A percentile compares a stretch with the other conserved stretches of the same genome.
Evolutionary conservation across 1,284 basidiomycete genomes (phyloP).

Genomic region (Cutaneotrichosporon spelunceum): DNA sequence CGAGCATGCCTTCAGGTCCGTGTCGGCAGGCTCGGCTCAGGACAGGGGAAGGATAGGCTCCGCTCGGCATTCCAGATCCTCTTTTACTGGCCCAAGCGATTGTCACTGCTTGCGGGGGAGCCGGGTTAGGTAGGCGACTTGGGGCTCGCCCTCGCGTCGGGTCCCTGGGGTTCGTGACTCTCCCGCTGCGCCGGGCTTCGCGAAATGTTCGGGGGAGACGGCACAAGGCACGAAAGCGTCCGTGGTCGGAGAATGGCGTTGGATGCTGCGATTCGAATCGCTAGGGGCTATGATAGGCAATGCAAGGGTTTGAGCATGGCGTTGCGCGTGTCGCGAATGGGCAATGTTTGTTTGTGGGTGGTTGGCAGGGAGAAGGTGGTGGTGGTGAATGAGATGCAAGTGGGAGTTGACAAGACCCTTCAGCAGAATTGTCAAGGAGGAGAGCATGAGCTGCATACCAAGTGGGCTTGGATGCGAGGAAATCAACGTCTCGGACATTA

Average conservation of each 20-base stretch:
- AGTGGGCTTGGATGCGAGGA: too few relatives aligned
- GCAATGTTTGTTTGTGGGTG: background rate
- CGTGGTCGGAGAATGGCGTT: background rate
- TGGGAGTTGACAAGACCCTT: too few relatives aligned
- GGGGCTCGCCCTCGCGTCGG: too few relatives aligned
- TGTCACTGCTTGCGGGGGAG: background rate
- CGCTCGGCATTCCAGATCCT: background rate
- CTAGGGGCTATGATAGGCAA: background rate
- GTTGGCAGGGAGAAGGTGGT: background rate
- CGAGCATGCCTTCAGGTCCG: background rate
- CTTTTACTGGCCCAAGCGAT: background rate
- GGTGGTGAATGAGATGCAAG: background rate
- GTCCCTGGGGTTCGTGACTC: too few relatives aligned
- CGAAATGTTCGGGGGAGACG: background rate
- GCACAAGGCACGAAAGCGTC: background rate
- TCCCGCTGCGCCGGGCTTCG: conserved; percentile 8
- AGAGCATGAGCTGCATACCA: too few relatives aligned
- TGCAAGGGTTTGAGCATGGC: background rate
- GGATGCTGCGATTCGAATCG: background rate
- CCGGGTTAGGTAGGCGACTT: too few relatives aligned
- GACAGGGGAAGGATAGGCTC: background rate
- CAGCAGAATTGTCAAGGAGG: too few relatives aligned
- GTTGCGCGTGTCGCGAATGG: background rate
- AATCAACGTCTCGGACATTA: too few relatives aligned
- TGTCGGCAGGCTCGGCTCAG: background rate